Conservation (phyloP, 768 basidiomycete genomes). For the Lyophyllum atratum region DNA sequence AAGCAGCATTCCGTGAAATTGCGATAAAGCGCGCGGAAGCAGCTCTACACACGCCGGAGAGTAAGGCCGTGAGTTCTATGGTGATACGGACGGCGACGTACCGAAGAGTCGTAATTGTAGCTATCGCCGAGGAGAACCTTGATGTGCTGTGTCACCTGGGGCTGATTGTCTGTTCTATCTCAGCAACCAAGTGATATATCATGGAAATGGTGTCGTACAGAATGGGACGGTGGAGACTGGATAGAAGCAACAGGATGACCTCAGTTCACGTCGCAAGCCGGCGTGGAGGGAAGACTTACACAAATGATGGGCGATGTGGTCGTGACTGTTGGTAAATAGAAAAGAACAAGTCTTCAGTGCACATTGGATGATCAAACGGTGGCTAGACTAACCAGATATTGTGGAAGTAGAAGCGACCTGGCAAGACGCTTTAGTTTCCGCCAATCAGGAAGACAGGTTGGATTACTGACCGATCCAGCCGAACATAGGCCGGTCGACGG, state of each 20-base stretch:
- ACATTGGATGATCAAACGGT: conserved; percentile 4
- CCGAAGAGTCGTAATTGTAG: conserved; percentile 61
- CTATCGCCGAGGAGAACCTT: conserved; percentile 52
- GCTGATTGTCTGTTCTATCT: conserved; percentile 47
- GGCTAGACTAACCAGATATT: too few species aligned
- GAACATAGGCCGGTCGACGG: not conserved
- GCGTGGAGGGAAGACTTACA: not conserved
- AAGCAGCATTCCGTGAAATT: conserved; percentile 61
- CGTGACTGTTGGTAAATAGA: not conserved
- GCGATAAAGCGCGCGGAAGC: conserved; percentile 59
- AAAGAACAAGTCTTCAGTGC: too few species aligned
- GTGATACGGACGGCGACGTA: conserved; percentile 14
- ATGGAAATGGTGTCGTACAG: not conserved
- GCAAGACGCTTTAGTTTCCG: too few species aligned
- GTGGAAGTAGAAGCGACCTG: too few species aligned
- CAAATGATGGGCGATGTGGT: not conserved
- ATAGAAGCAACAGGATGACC: not conserved
- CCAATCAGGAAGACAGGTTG: too few species aligned
- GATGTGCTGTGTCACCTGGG: conserved; percentile 52
- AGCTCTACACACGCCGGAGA: conserved; percentile 27
- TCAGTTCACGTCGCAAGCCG: not conserved
- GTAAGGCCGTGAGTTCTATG: not conserved
- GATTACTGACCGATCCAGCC: too few species aligned
- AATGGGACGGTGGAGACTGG: not conserved
- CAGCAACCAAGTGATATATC: too few species aligned